phyloP scores from a whole-genome alignment of 345 rosid species.

The Salix exigua region DNA sequence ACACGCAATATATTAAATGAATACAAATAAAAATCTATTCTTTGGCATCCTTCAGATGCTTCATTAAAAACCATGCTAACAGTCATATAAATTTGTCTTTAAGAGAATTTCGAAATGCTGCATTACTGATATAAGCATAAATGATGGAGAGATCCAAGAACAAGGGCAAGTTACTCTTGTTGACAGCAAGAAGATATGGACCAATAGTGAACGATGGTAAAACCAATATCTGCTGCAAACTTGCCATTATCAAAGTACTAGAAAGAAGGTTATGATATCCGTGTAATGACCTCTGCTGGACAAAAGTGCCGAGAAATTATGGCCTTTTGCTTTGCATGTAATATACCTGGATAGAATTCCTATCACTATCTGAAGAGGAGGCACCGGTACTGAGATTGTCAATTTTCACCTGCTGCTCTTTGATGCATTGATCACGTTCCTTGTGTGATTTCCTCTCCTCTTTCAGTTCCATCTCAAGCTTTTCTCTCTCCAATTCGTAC shows the following conservation, averaged over 20 bases:
- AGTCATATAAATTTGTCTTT: neutral
- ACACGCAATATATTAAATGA: neutral
- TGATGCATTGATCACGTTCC: conserved; percentile 59
- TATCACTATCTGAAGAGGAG: conserved; percentile 42
- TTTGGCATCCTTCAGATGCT: neutral
- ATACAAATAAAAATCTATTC: neutral
- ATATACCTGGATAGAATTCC: conserved; percentile 59
- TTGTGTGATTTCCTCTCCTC: conserved; percentile 77
- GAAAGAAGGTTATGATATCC: conserved; percentile 1
- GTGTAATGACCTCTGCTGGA: neutral
- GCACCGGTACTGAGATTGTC: conserved; percentile 51
- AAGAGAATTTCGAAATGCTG: neutral
- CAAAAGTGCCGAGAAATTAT: neutral
- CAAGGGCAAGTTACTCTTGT: neutral
- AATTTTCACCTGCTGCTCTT: conserved; percentile 66
- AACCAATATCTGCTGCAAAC: neutral
- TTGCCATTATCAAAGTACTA: neutral
- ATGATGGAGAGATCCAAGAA: neutral
- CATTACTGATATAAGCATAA: neutral
- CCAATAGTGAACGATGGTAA: neutral
- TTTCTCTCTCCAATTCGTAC: conserved; percentile 88
- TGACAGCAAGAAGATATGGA: neutral
- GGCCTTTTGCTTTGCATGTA: conserved; percentile 4
- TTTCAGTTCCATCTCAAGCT: conserved; percentile 76
- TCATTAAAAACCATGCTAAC: neutral